Base-by-base conservation (phyloP, 352 stramenopile species). In the Pythium biforme region DNA sequence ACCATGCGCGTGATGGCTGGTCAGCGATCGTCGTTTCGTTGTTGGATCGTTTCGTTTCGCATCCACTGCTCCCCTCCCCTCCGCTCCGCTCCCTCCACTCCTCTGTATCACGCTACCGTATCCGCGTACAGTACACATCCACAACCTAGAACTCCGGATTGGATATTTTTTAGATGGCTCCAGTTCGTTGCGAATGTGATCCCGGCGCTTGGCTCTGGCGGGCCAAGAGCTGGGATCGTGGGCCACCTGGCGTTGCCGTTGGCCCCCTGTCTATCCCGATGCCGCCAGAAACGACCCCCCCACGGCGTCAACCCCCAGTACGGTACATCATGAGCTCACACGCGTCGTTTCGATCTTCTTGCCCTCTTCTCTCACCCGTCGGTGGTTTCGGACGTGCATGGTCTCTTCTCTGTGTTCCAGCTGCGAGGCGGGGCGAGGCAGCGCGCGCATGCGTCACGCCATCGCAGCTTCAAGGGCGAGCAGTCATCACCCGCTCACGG, bases 401-500 rank as follows among this genome's bases (percentile, higher is more conserved):
- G 19, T 43, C 37, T 43, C 37, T n/a, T 43, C 11, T 43, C 37
- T 43, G 37, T 43, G 37, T 43, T 43, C 4, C 37, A 43, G 14
- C 14, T 43, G 37, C 31, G 31, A 37, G 31, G 31, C 8, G 31
- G 31, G 8, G 31, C 31, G 31, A 34, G 5, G 31, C 10, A 5
- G 31, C 31, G 31, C 31, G 31, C 31, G 31, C 31, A 5, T 11
- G 31, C 31, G 31, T 34, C 31, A 34, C 31, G 23, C 0, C 51
- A 37, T 59, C 53, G 37, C 53, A 59, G 53, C 53, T 50, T 50
- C 53, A 59, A 41, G 25, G 15, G 31, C 37, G 25, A 25, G 39
- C 53, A 23, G 12, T 34, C 51, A 33, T 22, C 26, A 51, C 11
- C 9, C 14, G 33, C 26, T 40, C 12, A 17, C 23, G 25, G 17